Evolutionary conservation across 306 rosid species (phyloP), one percentile per base, ranked within the genome.

Genomic region (Hippophae gyantsensis): DNA sequence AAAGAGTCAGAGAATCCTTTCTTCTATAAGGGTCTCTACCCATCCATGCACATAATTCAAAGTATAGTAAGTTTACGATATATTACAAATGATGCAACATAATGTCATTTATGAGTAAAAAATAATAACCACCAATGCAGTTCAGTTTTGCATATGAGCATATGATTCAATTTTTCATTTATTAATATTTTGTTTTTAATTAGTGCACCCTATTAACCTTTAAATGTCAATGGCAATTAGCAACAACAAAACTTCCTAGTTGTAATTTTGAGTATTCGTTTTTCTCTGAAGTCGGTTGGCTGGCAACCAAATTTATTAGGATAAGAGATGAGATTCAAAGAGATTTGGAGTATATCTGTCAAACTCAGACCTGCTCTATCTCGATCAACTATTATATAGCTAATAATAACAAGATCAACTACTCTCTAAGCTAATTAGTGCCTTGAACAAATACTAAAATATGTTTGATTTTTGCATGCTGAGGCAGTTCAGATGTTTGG

Each of bases 271-370:
- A 47, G 10, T 13, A 47, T 60, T 69, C 14, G 42, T 7, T 63
- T 42, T 23, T 38, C 41, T 64, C 54, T 23, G 50, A 54, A 76
- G 85, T 83, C 80, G 40, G 52, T 66, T 62, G 74, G 79, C 71
- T 40, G 73, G 43, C 72, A 50, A 77, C 90, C 90, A 65, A 79
- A 86, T 72, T 40, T 74, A 74, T 47, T 62, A 23, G 11, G 48
- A 26, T 27, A 60, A 27, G 25, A 42, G 13, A 42, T 6, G 47
- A 52, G 45, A 18, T 10, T 43, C 40, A 68, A 41, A 68, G 58
- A 61, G 47, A 48, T 50, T 49, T 58, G 11, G 7, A 9, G 38
- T 1, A 42, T 38, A 65, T 65, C 60, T 56, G 71, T 71, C 66
- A 12, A 70, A 67, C 38, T 4, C 38, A 32, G 5, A 78, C 81